Conservation (phyloP, 2,329 filamentous ascomycete species). For the Myriosclerotinia scirpicola region DNA sequence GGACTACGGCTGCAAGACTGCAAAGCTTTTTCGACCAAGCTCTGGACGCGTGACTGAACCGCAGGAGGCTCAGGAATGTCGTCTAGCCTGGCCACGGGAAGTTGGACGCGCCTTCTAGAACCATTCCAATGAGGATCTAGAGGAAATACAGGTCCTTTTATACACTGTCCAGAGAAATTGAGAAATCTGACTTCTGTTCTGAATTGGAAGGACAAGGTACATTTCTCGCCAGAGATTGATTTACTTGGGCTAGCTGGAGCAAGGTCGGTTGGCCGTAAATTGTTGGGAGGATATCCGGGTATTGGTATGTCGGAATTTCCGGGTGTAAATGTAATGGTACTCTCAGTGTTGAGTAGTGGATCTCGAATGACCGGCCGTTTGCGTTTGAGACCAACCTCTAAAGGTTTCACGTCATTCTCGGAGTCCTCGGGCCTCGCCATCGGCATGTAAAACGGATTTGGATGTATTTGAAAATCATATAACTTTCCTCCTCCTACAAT, state of each 20-base stretch:
- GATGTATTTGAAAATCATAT: conserved; percentile 55
- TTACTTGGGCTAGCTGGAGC: not conserved
- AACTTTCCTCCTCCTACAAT: conserved; percentile 45
- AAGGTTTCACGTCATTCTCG: not conserved
- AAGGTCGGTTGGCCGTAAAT: not conserved
- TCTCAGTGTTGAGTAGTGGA: not conserved
- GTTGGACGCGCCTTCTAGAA: not conserved
- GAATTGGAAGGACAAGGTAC: conserved; percentile 31
- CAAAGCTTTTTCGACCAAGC: conserved; percentile 39
- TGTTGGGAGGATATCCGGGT: not conserved
- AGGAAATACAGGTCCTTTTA: conserved; percentile 37
- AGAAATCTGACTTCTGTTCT: conserved; percentile 39
- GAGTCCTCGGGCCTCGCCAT: not conserved
- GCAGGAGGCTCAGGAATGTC: conserved; percentile 32
- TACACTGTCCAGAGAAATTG: conserved; percentile 32
- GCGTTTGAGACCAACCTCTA: conserved; percentile 7
- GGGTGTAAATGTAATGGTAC: too few species aligned
- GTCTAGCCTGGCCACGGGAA: conserved; percentile 29
- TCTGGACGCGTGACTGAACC: conserved; percentile 35
- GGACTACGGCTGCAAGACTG: conserved; percentile 32
- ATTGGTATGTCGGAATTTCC: not conserved
- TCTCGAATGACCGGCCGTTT: not conserved
- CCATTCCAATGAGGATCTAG: conserved; percentile 17
- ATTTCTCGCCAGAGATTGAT: conserved; percentile 3
- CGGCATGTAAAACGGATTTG: conserved; percentile 61